phyloP scores from a whole-genome alignment of 352 stramenopile genomes.

The Phytopythium sindhum region DNA sequence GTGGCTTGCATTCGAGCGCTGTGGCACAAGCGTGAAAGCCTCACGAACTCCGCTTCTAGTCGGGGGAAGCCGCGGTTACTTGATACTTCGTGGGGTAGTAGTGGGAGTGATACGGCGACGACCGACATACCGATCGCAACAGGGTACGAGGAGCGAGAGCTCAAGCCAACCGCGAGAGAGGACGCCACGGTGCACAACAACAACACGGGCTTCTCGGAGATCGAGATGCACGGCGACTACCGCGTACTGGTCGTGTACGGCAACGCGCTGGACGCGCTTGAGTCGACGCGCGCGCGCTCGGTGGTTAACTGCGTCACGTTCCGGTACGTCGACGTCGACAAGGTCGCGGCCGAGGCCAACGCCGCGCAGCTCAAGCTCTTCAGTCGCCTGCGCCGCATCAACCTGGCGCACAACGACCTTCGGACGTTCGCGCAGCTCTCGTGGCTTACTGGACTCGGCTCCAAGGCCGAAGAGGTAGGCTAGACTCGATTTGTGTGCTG shows the following conservation, averaged over 20 bases:
- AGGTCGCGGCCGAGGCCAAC: conserved; percentile 30
- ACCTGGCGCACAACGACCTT: conserved; percentile 70
- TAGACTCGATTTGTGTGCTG: background rate
- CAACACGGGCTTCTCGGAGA: conserved; percentile 59
- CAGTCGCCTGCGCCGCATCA: conserved; percentile 42
- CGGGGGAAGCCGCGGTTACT: background rate
- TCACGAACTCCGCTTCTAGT: background rate
- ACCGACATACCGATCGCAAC: conserved; percentile 1
- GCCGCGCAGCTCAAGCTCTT: conserved; percentile 62
- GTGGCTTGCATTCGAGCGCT: conserved; percentile 41
- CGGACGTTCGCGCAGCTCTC: conserved; percentile 56
- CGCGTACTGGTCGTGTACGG: conserved; percentile 68
- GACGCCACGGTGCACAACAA: conserved; percentile 47
- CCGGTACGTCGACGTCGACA: conserved; percentile 47
- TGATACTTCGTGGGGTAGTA: conserved; percentile 9
- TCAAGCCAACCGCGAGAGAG: conserved; percentile 40
- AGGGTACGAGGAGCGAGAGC: conserved; percentile 29
- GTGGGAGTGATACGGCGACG: conserved; percentile 6
- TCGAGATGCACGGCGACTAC: conserved; percentile 70
- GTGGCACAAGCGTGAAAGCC: conserved; percentile 22
- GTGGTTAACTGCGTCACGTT: conserved; percentile 67
- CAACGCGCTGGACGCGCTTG: conserved; percentile 58
- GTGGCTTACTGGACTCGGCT: conserved; percentile 49
- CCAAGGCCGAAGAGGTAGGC: conserved; percentile 63
- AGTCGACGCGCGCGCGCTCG: conserved; percentile 46